Base-by-base conservation (phyloP, 495 filamentous ascomycete species). In the Aspergillus bridgeri region DNA sequence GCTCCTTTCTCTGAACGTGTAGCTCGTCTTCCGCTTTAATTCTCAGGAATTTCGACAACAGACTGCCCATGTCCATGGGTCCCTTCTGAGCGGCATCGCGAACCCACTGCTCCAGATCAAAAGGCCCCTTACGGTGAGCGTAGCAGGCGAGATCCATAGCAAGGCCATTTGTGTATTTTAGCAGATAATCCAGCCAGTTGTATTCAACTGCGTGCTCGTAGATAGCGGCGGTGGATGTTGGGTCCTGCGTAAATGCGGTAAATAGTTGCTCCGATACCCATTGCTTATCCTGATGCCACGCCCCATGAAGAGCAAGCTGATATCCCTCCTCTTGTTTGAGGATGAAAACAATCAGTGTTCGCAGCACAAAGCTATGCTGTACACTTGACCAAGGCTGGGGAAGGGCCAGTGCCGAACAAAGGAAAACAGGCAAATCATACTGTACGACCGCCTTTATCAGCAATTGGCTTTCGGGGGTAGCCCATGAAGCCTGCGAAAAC, bases 141-240 rank as follows among this genome's bases (percentile, higher is more conserved):
- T 91, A 79, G 25, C 92, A 88, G 13, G 90, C 89, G 52, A 99
- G 82, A 70, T 99, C 94, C 48, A 96, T 83, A 11, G 89, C 89
- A 65, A 98, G 89, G 0, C 86, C 88, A 60, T 86, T 93, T 3
- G 83, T 83, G 27, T 92, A 79, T 43, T 82, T 81, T 33, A 90
- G 81, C 11, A 96, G 78, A 60, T 90, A 85, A 13, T 92, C 88
- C 8, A 96, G 79, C 92, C 92, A 97, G 45, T 81, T 79, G 58
- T 91, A 86, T 59, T 85, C 84, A 43, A 85, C 71, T 17, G 89
- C 89, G 61, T 90, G 87, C 25, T 96, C 91, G 60, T 96, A 87
- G 27, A 97, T 94, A 23, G 84, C 75, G 2, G 84, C 82, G n/a
- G 96, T 80, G 20, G 85, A 80, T 44, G 88, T 80, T 0, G 89